These are phyloP conservation scores for Elymus sibiricus DNA, from an alignment of 176 grass and related monocot genomes.

Conservation along the genomic window DNA sequence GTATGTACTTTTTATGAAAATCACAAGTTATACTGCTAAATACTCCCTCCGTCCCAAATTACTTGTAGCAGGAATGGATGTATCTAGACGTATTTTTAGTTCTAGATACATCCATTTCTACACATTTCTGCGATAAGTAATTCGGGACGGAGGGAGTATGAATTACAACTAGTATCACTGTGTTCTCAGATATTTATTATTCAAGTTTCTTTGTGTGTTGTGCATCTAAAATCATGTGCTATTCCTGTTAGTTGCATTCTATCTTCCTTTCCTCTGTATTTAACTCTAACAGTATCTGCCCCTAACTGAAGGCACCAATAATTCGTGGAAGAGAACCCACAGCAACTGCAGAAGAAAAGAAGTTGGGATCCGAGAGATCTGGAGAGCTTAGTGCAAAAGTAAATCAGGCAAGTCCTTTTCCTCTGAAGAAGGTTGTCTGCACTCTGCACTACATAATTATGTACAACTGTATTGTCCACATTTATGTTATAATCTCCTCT, in stretches of 20 bases:
- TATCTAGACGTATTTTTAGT: no score
- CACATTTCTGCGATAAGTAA: no score
- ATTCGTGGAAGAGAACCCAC: slow-evolving; percentile 88
- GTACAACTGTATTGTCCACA: neutral
- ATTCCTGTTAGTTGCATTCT: neutral
- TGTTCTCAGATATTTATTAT: neutral
- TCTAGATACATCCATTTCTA: no score
- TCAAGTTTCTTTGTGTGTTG: neutral
- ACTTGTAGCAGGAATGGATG: no score
- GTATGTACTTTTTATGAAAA: slow-evolving; percentile 27
- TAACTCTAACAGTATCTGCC: slow-evolving; percentile 1
- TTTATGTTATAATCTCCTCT: slow-evolving; percentile 7
- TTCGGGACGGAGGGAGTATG: no score
- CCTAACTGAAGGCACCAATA: slow-evolving; percentile 65
- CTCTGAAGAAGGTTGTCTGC: neutral
- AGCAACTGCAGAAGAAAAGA: slow-evolving; percentile 69
- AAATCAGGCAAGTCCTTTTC: slow-evolving; percentile 64
- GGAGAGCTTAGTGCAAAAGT: slow-evolving; percentile 89
- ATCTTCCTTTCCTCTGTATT: slow-evolving; percentile 24
- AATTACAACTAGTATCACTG: neutral
- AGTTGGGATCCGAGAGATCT: slow-evolving; percentile 92
- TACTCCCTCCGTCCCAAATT: no score
- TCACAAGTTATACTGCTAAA: slow-evolving; percentile 6
- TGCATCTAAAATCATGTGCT: neutral
- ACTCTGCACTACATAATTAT: neutral